phyloP scores from a whole-genome alignment of 169 alveolate species.

The Plasmodium berghei region DNA sequence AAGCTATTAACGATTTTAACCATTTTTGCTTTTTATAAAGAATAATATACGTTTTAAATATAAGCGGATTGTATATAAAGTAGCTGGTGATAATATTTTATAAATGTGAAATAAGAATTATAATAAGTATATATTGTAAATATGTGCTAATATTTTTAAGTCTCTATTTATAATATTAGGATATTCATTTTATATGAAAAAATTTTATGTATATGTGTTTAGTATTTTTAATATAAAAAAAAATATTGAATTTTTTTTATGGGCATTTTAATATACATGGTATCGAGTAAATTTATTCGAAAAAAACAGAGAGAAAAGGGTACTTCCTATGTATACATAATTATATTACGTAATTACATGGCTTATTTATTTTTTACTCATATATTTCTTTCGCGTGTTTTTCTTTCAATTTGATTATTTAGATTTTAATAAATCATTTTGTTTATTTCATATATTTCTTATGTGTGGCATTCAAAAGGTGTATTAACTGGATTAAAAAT shows the following conservation, averaged over 20 bases:
- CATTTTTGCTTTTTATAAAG: constrained; percentile 33
- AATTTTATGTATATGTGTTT: background rate
- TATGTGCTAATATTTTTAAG: background rate
- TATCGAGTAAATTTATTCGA: background rate
- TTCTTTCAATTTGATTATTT: background rate
- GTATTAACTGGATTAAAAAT: background rate
- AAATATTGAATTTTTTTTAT: too few relatives aligned
- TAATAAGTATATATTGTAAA: background rate
- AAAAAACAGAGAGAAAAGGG: constrained; percentile 59
- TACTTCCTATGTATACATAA: background rate
- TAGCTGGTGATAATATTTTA: background rate
- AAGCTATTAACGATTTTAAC: constrained; percentile 65
- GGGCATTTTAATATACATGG: too few relatives aligned
- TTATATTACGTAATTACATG: background rate
- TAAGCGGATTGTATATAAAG: background rate
- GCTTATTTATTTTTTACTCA: background rate
- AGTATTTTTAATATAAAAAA: too few relatives aligned
- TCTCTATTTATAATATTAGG: background rate
- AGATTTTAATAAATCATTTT: background rate
- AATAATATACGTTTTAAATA: background rate
- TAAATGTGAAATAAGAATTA: too few relatives aligned
- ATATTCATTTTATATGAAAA: background rate
- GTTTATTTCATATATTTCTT: background rate
- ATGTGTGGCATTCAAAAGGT: too few relatives aligned
- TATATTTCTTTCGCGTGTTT: background rate